phyloP scores from a whole-genome alignment of 805 yeast genomes.

The Clavispora carvajalis region DNA sequence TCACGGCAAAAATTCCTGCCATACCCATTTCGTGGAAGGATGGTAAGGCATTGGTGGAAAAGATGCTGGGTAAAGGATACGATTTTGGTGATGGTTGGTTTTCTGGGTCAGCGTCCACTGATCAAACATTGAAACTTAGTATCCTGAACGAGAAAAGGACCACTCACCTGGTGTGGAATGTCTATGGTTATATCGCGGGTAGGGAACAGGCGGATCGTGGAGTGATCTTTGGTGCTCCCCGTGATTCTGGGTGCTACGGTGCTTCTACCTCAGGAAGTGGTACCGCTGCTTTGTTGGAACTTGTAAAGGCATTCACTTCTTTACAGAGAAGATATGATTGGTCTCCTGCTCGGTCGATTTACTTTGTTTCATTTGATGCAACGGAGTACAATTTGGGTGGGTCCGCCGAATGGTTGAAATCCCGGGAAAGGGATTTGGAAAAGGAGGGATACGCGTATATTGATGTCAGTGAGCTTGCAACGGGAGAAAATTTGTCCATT shows the following conservation, averaged over 20 bases:
- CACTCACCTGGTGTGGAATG: constrained; percentile 70
- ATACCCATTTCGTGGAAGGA: constrained; percentile 76
- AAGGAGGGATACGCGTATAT: constrained; percentile 65
- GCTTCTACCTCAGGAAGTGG: constrained; percentile 70
- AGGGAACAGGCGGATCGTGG: constrained; percentile 72
- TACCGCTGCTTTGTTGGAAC: constrained; percentile 63
- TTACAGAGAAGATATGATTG: constrained; percentile 64
- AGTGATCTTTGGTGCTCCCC: constrained; percentile 72
- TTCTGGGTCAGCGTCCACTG: constrained; percentile 21
- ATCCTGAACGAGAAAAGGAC: constrained; percentile 40
- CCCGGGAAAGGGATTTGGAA: constrained; percentile 45
- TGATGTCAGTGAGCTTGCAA: constrained; percentile 64
- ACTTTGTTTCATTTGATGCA: constrained; percentile 82
- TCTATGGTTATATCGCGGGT: constrained; percentile 73
- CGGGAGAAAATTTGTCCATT: constrained; percentile 49
- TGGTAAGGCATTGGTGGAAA: constrained; percentile 35
- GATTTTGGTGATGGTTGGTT: constrained; percentile 23
- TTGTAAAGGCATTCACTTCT: constrained; percentile 62
- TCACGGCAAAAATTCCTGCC: constrained; percentile 68
- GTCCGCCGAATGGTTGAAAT: constrained; percentile 69
- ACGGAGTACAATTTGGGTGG: constrained; percentile 79
- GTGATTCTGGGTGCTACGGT: constrained; percentile 78
- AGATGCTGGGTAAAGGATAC: constrained; percentile 25
- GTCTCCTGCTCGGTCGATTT: constrained; percentile 78
- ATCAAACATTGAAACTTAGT: constrained; percentile 19